These are phyloP conservation scores for Phaeodactylum tricornutum DNA, from an alignment of 108 stramenopile genomes.

Conservation along the genomic window DNA sequence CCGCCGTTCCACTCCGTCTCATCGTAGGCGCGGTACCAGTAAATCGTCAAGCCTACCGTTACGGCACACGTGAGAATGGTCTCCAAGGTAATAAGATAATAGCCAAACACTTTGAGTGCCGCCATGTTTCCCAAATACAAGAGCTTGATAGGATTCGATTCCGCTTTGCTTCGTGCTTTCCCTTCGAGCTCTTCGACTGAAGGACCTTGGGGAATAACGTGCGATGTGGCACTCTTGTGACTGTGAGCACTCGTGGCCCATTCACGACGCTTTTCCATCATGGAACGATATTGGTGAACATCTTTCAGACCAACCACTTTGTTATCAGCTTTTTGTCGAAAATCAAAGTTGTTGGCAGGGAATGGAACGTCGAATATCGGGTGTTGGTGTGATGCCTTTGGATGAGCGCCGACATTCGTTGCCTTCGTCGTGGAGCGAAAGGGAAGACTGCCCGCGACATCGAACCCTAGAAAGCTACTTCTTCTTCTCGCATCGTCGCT, in stretches of 20 bases:
- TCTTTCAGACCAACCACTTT: neutral
- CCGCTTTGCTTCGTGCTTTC: neutral
- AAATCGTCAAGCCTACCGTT: constrained; percentile 26
- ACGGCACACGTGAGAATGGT: constrained; percentile 25
- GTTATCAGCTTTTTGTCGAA: neutral
- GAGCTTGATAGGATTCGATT: neutral
- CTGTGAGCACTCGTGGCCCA: neutral
- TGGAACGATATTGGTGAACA: neutral
- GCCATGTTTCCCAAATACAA: constrained; percentile 4
- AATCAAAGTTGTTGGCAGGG: no score
- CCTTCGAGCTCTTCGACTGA: neutral
- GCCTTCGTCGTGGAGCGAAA: no score
- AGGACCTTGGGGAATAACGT: neutral
- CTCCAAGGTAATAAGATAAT: constrained; percentile 32
- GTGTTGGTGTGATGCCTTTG: no score
- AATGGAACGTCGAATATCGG: no score
- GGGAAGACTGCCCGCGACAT: no score
- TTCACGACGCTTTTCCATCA: neutral
- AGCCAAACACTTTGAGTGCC: constrained; percentile 26
- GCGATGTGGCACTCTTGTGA: neutral
- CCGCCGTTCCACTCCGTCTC: constrained; percentile 1
- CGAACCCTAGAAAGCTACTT: no score
- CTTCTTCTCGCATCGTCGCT: no score
- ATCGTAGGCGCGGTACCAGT: constrained; percentile 8
- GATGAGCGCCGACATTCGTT: no score